phyloP scores from a whole-genome alignment of 768 basidiomycete species.

The Amanita muscaria region DNA sequence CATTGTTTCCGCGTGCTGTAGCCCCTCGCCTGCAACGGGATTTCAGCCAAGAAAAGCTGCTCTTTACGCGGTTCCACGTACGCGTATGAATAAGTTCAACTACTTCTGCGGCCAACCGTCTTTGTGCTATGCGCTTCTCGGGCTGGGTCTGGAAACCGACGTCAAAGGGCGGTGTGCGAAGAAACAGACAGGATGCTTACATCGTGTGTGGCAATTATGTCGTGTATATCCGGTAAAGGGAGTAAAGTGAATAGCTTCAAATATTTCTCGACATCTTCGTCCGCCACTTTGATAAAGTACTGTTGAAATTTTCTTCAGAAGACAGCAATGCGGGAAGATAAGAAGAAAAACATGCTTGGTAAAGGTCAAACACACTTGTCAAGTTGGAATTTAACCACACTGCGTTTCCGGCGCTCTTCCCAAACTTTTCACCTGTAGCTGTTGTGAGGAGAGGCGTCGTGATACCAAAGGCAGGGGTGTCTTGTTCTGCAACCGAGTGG shows the following conservation, averaged over 20 bases:
- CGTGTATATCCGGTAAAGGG: constrained; percentile 50
- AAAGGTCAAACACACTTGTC: constrained; percentile 89
- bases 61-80: constrained; percentile 12
- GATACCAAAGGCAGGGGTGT: constrained; percentile 56
- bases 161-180: neutral
- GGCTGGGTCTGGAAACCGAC: constrained; percentile 25
- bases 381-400: constrained; percentile 75
- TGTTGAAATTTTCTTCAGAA: constrained; percentile 21
- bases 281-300: constrained; percentile 84
- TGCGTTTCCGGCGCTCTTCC: constrained; percentile 94
- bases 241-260: constrained; percentile 80
- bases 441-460: constrained; percentile 95
- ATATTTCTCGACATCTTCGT: constrained; percentile 73
- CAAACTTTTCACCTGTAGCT: constrained; percentile 87
- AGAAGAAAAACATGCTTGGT: constrained; percentile 53
- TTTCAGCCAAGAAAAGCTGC: constrained; percentile 3
- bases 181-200: constrained; percentile 27
- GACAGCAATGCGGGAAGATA: neutral
- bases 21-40: constrained; percentile 26
- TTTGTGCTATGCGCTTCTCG: constrained; percentile 38
- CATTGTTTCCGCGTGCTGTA: constrained; percentile 31
- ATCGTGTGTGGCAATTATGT: constrained; percentile 34
- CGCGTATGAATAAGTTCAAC: constrained; percentile 42
- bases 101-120: constrained; percentile 42
- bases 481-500: constrained; percentile 15